Evolutionary conservation across 306 rosid genomes (phyloP).

Genomic region (Begonia fuchsioides): DNA sequence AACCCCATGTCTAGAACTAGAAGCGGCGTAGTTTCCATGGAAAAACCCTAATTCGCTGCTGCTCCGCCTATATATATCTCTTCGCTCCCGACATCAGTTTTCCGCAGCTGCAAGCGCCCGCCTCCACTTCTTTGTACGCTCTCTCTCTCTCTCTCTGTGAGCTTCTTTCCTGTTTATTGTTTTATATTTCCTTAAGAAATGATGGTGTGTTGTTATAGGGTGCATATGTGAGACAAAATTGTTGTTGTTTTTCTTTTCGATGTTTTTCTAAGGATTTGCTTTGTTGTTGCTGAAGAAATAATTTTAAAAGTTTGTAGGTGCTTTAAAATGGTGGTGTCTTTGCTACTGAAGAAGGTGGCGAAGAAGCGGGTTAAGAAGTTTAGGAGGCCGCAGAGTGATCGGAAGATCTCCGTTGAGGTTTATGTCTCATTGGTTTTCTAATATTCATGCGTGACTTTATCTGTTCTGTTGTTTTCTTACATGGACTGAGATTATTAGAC

Average conservation of each 20-base stretch:
- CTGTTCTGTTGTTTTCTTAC: too few species aligned
- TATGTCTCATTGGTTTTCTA: not conserved
- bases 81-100: too few species aligned
- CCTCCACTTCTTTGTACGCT: too few species aligned
- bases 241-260: not conserved
- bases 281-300: not conserved
- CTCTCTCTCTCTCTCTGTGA: too few species aligned
- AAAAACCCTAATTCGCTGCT: too few species aligned
- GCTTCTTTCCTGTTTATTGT: too few species aligned
- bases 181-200: too few species aligned
- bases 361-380: constrained; percentile 80
- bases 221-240: not conserved
- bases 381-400: constrained; percentile 70
- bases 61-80: too few species aligned
- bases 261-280: not conserved
- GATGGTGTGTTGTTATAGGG: not conserved
- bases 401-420: constrained; percentile 75
- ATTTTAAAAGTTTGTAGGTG: constrained; percentile 1
- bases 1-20: too few species aligned
- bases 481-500: not conserved
- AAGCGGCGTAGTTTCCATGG: too few species aligned
- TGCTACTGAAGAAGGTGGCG: constrained; percentile 47
- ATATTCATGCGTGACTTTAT: not conserved
- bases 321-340: constrained; percentile 56
- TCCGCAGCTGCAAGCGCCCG: too few species aligned